Evolutionary conservation across 352 stramenopile species (phyloP).

Genomic region (Pythium biforme): DNA sequence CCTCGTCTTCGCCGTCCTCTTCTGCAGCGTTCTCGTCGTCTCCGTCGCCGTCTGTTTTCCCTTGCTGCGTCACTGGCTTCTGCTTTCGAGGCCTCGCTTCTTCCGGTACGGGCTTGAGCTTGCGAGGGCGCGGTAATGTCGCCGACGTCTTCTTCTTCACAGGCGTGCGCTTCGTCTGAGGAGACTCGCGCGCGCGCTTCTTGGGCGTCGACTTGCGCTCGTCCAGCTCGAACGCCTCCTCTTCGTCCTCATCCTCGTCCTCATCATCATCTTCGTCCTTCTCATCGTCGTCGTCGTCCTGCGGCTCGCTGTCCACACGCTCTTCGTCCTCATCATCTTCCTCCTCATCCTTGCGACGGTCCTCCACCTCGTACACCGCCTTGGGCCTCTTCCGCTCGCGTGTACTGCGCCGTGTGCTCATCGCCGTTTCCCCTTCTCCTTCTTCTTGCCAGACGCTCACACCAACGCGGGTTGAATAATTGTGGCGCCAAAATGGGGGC

Average conservation of each 20-base stretch:
- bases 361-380: conserved; percentile 68
- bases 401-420: conserved; percentile 53
- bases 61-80: conserved; percentile 5
- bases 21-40: conserved; percentile 13
- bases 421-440: conserved; percentile 11
- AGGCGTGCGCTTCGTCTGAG: not conserved
- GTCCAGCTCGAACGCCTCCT: conserved; percentile 30
- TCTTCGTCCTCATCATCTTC: conserved; percentile 12
- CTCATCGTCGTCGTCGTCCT: conserved; percentile 35
- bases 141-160: conserved; percentile 13
- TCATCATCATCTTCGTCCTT: conserved; percentile 27
- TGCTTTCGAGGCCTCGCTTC: conserved; percentile 21
- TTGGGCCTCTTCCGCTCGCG: conserved; percentile 67
- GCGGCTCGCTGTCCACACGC: not conserved
- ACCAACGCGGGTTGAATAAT: conserved; percentile 25
- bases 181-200: conserved; percentile 11
- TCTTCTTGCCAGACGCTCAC: conserved; percentile 1
- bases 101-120: conserved; percentile 38
- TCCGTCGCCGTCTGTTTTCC: conserved; percentile 1
- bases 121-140: conserved; percentile 25
- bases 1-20: conserved; percentile 9
- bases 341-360: conserved; percentile 34
- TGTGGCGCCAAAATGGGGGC: conserved; percentile 19
- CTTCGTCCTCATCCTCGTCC: conserved; percentile 29
- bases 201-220: conserved; percentile 18